Evolutionary conservation across 139 green algal genomes (phyloP).

Genomic region (Coelastrella sp.): DNA sequence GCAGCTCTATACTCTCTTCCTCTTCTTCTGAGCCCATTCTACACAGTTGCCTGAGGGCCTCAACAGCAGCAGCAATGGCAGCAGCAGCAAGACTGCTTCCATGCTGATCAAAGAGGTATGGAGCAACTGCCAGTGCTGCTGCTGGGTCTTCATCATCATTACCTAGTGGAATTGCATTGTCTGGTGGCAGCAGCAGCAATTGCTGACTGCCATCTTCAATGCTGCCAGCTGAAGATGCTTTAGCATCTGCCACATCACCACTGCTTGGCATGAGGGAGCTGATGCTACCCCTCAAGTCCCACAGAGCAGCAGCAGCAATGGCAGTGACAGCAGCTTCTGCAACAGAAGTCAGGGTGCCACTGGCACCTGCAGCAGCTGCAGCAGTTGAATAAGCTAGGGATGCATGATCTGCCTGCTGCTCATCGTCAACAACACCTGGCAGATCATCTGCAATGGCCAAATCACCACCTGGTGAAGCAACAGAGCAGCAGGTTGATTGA

Average conservation of each 20-base stretch:
- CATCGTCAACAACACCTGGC: too few species aligned
- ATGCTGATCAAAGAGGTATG: too few species aligned
- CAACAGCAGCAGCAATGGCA: background rate
- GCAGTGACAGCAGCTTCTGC: background rate
- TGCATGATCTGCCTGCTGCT: background rate
- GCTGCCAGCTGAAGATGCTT: background rate
- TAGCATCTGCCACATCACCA: background rate
- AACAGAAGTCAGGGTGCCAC: background rate
- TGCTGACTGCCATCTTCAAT: background rate
- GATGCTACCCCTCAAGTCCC: background rate
- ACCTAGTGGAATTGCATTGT: too few species aligned
- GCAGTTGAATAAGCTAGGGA: background rate
- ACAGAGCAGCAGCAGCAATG: background rate
- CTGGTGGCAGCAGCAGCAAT: background rate
- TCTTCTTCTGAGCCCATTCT: background rate
- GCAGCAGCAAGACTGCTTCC: slow-evolving; percentile 3
- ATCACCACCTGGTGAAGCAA: too few species aligned
- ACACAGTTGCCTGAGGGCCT: background rate
- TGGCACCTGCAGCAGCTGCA: background rate
- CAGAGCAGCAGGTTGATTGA: too few species aligned
- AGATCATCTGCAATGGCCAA: too few species aligned
- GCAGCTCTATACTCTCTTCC: background rate
- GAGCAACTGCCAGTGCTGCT: background rate
- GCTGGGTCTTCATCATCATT: background rate
- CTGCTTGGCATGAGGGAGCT: background rate